Conservation (phyloP, 306 rosid species). For the Herpetospermum pedunculosum region DNA sequence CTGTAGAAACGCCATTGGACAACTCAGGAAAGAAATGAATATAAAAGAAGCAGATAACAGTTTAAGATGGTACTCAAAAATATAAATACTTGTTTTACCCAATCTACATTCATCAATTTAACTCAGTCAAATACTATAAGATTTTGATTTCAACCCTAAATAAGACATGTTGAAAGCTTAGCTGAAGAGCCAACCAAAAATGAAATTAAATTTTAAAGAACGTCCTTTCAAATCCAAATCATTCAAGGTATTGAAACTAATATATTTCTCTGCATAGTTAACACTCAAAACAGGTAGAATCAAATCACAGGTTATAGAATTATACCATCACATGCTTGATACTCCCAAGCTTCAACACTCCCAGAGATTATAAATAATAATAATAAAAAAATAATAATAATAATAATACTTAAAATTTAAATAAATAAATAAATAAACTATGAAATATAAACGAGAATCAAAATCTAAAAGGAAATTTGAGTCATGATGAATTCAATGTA, state of each 20-base stretch:
- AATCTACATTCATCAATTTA: not conserved
- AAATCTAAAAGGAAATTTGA: not conserved
- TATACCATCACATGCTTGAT: not conserved
- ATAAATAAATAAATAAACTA: no score
- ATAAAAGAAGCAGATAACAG: not conserved
- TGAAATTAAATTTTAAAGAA: not conserved
- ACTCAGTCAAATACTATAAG: not conserved
- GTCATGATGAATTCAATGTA: not conserved
- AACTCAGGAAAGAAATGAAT: not conserved
- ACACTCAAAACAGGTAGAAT: not conserved
- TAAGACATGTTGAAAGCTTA: not conserved
- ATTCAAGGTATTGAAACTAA: not conserved
- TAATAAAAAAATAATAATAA: not conserved
- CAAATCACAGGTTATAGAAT: not conserved
- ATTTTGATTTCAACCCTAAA: not conserved
- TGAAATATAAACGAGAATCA: not conserved
- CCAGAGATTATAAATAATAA: not conserved
- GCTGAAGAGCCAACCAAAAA: not conserved
- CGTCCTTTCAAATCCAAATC: not conserved
- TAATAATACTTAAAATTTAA: not conserved
- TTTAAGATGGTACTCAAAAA: not conserved
- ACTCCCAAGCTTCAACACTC: not conserved
- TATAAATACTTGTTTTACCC: not conserved
- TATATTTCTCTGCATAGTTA: not conserved
- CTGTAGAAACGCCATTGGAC: not conserved